Evolutionary conservation across 768 basidiomycete species (phyloP), one percentile per base, ranked within the genome.

Genomic region (Leccinum disarticulatum): DNA sequence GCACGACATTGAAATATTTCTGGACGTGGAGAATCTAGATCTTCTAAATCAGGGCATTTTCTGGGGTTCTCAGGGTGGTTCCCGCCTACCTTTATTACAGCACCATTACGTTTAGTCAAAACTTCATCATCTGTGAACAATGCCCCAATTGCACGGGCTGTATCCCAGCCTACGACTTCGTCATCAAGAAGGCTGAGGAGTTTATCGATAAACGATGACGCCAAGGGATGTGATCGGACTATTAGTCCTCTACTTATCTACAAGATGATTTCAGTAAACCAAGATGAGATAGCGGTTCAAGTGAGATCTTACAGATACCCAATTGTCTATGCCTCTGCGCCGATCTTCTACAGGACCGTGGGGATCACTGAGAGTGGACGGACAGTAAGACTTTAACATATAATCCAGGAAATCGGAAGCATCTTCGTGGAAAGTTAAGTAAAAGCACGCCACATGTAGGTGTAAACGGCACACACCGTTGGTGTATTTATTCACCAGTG

Each of bases 191-290:
- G 77, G 13, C 81, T 80, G 61, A 97, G 85, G 25, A 98, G 72
- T 3, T 80, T 74, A 33, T 89, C 82, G 11, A 88, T 75, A 61
- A 88, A 86, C 1, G 71, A 62, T 58, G 80, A 74, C 1, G 87
- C 84, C 3, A 76, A 70, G 1, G 83, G 72, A 67, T 96, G 87
- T 28, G 86, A 87, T 13, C 88, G 84, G 1, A 95, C 83, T 2
- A 95, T 76, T 27, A 99, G 78, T 1, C 85, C 93, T 72, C 91
- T 91, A 19, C 85, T 81, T 14, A 92, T 79, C 96, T 97, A 5
- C 31, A 30, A 27, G 7, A 13, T 54, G 2, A 52, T 30, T 60
- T 58, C 38, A 56, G 47, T 48, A 54, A 64, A 56, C 10, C 19
- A 25, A 30, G 38, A 43, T 6, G 9, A 22, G 6, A n/a, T 14